phyloP scores from a whole-genome alignment of 495 filamentous ascomycete species.

The Aspergillus steynii region DNA sequence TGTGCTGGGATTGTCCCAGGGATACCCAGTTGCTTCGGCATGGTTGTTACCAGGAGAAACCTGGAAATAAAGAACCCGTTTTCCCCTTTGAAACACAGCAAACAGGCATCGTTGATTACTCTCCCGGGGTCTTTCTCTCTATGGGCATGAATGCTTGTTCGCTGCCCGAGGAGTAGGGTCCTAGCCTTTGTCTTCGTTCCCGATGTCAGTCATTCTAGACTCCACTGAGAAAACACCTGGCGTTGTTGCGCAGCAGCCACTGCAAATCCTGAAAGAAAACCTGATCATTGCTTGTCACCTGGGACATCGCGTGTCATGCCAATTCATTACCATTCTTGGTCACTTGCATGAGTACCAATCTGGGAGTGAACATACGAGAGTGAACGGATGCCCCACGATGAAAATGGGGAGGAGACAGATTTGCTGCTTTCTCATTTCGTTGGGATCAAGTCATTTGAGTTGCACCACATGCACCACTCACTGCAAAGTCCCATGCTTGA shows the following conservation, averaged over 20 bases:
- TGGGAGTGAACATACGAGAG: background rate
- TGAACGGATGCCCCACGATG: background rate
- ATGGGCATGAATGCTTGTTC: background rate
- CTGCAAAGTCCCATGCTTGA: background rate
- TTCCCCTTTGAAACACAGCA: background rate
- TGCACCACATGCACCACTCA: background rate
- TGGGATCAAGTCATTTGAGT: background rate
- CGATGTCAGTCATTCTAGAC: background rate
- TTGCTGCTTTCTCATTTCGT: background rate
- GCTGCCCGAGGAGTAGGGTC: background rate
- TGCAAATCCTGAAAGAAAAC: background rate
- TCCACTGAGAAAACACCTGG: background rate
- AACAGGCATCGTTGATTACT: background rate
- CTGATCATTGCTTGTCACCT: background rate
- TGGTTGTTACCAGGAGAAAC: slow-evolving; percentile 14
- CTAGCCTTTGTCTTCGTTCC: background rate
- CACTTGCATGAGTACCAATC: background rate
- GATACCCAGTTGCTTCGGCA: slow-evolving; percentile 7
- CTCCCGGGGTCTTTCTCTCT: background rate
- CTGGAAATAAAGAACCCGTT: background rate
- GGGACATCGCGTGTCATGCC: background rate
- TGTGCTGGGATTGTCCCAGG: background rate
- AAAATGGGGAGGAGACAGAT: background rate
- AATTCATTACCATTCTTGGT: background rate
- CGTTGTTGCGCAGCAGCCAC: background rate